Conservation (phyloP, 1,284 basidiomycete genomes). For the Fistulina hepatica region DNA sequence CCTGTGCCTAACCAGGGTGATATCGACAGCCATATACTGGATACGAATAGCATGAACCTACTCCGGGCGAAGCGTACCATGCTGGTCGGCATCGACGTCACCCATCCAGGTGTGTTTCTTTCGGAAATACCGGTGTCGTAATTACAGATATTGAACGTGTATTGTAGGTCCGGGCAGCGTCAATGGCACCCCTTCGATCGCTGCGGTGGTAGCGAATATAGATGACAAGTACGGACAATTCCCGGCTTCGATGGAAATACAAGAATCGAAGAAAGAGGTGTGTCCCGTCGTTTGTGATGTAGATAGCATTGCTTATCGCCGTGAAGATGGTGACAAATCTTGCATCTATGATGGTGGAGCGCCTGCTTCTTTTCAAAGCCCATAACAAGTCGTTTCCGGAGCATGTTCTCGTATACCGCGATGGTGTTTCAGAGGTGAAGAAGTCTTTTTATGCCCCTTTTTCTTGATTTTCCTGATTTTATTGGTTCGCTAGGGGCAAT, state of each 20-base stretch:
- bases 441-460: conserved; percentile 6
- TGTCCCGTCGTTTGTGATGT: conserved; percentile 16
- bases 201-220: conserved; percentile 66
- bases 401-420: conserved; percentile 65
- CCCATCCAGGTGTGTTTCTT: conserved; percentile 66
- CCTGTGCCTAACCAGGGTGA: neutral
- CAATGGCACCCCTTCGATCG: conserved; percentile 58
- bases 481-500: conserved; percentile 51
- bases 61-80: conserved; percentile 51
- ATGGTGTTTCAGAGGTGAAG: conserved; percentile 63
- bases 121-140: no score
- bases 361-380: conserved; percentile 41
- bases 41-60: conserved; percentile 41
- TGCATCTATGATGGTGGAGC: conserved; percentile 55
- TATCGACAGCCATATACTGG: conserved; percentile 39
- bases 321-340: conserved; percentile 61
- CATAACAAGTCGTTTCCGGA: conserved; percentile 41
- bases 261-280: conserved; percentile 66
- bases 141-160: neutral
- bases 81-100: conserved; percentile 77
- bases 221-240: conserved; percentile 58
- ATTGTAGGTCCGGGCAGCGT: conserved; percentile 40
- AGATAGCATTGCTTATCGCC: conserved; percentile 1
- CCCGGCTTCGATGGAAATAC: conserved; percentile 61
- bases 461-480: conserved; percentile 5